Evolutionary conservation across 179 eudicot genomes (phyloP).

Genomic region (Beta macrorhiza): DNA sequence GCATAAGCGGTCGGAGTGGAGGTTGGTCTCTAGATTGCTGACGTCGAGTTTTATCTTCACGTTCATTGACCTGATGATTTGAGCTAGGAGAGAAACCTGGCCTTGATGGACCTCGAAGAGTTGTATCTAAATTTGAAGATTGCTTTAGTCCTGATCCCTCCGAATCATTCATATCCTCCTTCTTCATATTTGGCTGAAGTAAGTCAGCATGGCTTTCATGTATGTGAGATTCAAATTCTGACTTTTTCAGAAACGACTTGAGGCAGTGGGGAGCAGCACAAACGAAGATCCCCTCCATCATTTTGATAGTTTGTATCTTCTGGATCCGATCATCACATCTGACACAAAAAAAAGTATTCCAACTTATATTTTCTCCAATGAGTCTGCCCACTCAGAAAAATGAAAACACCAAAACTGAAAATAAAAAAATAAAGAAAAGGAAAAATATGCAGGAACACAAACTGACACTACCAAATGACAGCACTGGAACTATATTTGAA

Average conservation of each 20-base stretch:
- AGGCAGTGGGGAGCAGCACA: conserved; percentile 99
- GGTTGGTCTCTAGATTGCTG: conserved; percentile 53
- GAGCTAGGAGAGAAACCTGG: conserved; percentile 50
- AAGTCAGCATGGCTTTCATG: conserved; percentile 60
- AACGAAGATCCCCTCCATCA: conserved; percentile 87
- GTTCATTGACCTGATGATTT: conserved; percentile 49
- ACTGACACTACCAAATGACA: background rate
- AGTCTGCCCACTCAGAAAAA: background rate
- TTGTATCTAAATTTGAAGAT: conserved; percentile 63
- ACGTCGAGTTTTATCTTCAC: conserved; percentile 56
- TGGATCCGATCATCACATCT: conserved; percentile 93
- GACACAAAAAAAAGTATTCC: conserved; percentile 15
- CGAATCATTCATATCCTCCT: conserved; percentile 56
- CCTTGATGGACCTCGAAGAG: conserved; percentile 62
- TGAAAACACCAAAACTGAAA: background rate
- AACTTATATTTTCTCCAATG: background rate
- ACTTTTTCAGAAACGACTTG: conserved; percentile 73
- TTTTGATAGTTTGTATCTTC: conserved; percentile 88
- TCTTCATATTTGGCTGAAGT: conserved; percentile 54
- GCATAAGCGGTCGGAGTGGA: conserved; percentile 57
- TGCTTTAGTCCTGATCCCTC: conserved; percentile 53
- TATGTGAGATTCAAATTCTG: conserved; percentile 80
- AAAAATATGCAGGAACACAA: background rate
- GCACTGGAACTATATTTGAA: background rate
- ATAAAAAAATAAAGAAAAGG: background rate